A percentile compares a stretch with the other conserved stretches of the same genome.
Evolutionary conservation across 2,329 filamentous ascomycete species (phyloP).

Genomic region (Colletotrichum ledebouriae): DNA sequence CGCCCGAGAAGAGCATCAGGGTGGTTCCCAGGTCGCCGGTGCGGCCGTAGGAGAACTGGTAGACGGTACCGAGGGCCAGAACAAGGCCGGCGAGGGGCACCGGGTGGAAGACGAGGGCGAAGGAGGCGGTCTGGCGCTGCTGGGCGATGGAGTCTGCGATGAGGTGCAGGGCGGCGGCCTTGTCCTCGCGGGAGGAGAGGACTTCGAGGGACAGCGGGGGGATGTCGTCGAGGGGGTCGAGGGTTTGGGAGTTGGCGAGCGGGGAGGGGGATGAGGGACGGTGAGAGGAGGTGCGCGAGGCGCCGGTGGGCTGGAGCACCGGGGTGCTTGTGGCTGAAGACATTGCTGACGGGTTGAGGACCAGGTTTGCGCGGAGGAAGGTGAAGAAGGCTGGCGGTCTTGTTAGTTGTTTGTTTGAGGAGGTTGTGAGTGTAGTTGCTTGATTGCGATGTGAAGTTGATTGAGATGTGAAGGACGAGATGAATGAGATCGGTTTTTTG

Average conservation of each 20-base stretch:
- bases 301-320: slow-evolving; percentile 63
- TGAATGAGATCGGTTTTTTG: slow-evolving; percentile 23
- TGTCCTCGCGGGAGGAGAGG: slow-evolving; percentile 68
- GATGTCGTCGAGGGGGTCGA: slow-evolving; percentile 62
- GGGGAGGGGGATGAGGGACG: slow-evolving; percentile 54
- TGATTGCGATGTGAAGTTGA: not conserved
- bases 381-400: slow-evolving; percentile 80
- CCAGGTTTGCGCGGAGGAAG: slow-evolving; percentile 84
- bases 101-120: slow-evolving; percentile 74
- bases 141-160: slow-evolving; percentile 87
- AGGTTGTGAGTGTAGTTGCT: not conserved
- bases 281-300: slow-evolving; percentile 24
- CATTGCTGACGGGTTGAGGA: slow-evolving; percentile 72
- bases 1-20: slow-evolving; percentile 69
- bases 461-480: slow-evolving; percentile 2
- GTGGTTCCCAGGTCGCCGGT: slow-evolving; percentile 66
- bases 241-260: slow-evolving; percentile 56
- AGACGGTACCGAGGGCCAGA: slow-evolving; percentile 58
- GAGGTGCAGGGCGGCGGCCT: slow-evolving; percentile 76
- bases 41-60: slow-evolving; percentile 60
- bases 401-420: slow-evolving; percentile 39
- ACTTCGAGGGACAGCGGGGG: slow-evolving; percentile 75
- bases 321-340: slow-evolving; percentile 76
- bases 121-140: slow-evolving; percentile 78
- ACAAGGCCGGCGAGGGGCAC: slow-evolving; percentile 64